Conservation (phyloP, 2,329 filamentous ascomycete genomes). For the Epichloe hybrida region DNA sequence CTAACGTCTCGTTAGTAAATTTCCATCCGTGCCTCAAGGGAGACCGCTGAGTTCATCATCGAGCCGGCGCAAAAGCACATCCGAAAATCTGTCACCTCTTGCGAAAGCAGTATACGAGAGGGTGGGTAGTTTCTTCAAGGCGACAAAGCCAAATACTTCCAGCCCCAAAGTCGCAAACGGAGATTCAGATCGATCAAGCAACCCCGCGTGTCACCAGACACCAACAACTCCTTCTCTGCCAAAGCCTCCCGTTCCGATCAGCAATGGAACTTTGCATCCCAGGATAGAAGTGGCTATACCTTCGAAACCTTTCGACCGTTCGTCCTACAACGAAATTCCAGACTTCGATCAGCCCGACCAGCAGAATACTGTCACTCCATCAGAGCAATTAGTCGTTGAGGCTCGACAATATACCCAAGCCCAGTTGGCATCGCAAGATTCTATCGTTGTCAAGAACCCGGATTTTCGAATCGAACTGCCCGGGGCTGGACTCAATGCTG, state of each 20-base stretch:
- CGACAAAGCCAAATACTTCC: constrained; percentile 20
- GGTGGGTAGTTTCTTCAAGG: constrained; percentile 26
- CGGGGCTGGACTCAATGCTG: constrained; percentile 30
- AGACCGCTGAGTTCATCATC: constrained; percentile 6
- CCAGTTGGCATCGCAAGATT: neutral
- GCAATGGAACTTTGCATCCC: constrained; percentile 8
- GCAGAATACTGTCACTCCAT: constrained; percentile 4
- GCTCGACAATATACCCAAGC: constrained; percentile 6
- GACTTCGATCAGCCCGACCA: constrained; percentile 10
- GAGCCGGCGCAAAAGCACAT: constrained; percentile 16
- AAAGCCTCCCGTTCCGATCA: neutral
- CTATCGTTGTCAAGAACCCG: constrained; percentile 7
- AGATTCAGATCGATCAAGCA: constrained; percentile 12
- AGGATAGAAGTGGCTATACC: constrained; percentile 36
- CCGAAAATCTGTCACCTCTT: constrained; percentile 35
- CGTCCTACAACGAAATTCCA: constrained; percentile 21
- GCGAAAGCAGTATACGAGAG: constrained; percentile 27
- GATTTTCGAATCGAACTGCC: constrained; percentile 36
- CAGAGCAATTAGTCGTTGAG: constrained; percentile 7
- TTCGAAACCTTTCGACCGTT: constrained; percentile 26
- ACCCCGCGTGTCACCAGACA: constrained; percentile 8
- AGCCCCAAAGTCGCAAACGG: constrained; percentile 24
- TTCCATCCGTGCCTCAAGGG: constrained; percentile 22
- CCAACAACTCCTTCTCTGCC: neutral
- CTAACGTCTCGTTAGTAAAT: constrained; percentile 31